Evolutionary conservation across 805 yeast species (phyloP), one percentile per base, ranked within the genome.

Genomic region (Kuraishia borneana): DNA sequence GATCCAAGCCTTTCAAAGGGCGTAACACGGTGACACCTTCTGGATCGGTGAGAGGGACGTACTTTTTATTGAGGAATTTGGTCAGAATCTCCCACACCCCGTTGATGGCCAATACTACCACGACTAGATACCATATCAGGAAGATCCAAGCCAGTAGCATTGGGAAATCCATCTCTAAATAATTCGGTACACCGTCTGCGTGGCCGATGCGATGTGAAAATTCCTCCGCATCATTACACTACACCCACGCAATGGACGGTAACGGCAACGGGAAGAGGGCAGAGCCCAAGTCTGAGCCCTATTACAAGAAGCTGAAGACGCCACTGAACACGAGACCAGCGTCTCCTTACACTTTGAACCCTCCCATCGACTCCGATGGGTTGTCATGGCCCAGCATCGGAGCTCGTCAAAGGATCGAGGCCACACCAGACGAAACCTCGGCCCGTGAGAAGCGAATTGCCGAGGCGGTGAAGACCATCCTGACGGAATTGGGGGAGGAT

Each of bases 341-440:
- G 0, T 74, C 87, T 4, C 94, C 95, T 16, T 81, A 77, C 52
- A 82, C 94, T 2, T 54, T 81, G 35, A 77, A 75, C 42, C 88
- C 95, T 0, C 92, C 95, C 14, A 79, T 87, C 22, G 95, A 85
- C 49, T 75, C 70, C 30, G 95, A 84, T 56, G 96, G 96, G 1
- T 68, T 89, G 31, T 84, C 95, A 30, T 89, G 96, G 95, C 97
- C 96, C 13, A 76, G 88, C 13, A 47, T 66, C 3, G 97, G 97
- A 6, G 89, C 98, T 5, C 63, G 94, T 37, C 56, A 53, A 20
- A 65, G 97, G 36, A 68, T 84, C 12, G 85, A 78, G 38, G 82
- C 83, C 39, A 62, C 74, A 2, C 65, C 65, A 3, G 83, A 73
- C 31, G 85, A 81, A 45, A 73, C 76, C 9, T 50, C 56, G 34